These are phyloP conservation scores for Didymella arachidicola DNA, from an alignment of 2,329 filamentous ascomycete genomes.

Conservation along the genomic window DNA sequence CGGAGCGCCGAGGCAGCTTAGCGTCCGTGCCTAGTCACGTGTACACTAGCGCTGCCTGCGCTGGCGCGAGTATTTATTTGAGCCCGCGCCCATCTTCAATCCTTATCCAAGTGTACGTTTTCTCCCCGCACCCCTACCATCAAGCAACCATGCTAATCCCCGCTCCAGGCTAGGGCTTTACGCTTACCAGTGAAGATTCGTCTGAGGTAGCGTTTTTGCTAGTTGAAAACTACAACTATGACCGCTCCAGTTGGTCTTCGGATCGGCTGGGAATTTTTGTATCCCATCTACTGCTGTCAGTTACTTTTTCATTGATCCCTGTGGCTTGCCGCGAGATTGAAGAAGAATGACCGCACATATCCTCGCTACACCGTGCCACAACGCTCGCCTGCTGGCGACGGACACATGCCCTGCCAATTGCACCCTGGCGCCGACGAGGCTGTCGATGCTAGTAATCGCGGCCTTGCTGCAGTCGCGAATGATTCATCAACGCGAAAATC, in stretches of 20 bases:
- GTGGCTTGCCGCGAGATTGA: slow-evolving; percentile 39
- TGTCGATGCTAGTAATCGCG: not conserved
- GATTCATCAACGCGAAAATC: not conserved
- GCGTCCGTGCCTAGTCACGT: too few species aligned
- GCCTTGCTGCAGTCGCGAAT: not conserved
- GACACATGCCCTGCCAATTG: not conserved
- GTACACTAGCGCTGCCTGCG: too few species aligned
- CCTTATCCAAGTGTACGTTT: too few species aligned
- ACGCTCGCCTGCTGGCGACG: not conserved
- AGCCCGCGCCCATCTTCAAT: too few species aligned
- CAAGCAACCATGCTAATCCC: too few species aligned
- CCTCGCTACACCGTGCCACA: not conserved
- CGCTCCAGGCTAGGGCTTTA: slow-evolving; percentile 71
- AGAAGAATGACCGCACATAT: slow-evolving; percentile 33
- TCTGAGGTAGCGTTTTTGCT: slow-evolving; percentile 89
- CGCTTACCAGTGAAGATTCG: slow-evolving; percentile 85
- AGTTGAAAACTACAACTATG: slow-evolving; percentile 84
- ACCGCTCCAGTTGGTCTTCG: slow-evolving; percentile 76
- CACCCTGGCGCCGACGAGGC: not conserved
- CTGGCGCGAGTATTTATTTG: too few species aligned
- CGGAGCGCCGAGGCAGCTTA: too few species aligned
- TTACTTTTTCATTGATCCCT: slow-evolving; percentile 42
- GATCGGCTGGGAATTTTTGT: slow-evolving; percentile 83
- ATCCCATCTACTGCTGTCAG: slow-evolving; percentile 49
- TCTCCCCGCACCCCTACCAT: too few species aligned